Evolutionary conservation across 2,329 filamentous ascomycete species (phyloP).

Genomic region (Neopestalotiopsis clavispora): DNA sequence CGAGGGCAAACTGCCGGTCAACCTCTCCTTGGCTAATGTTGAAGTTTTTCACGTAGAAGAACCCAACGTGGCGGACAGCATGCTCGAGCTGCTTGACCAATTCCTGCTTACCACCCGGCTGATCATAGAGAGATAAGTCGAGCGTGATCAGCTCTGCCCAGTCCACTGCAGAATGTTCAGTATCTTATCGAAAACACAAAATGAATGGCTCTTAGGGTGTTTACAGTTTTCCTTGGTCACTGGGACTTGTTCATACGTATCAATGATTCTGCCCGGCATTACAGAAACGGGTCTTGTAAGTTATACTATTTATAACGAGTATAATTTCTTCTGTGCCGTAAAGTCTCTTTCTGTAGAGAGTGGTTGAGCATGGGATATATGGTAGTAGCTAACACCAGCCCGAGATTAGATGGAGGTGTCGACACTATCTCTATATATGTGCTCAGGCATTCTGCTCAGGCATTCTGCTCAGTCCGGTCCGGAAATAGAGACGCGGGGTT

Average conservation of each 20-base stretch:
- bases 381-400: no score
- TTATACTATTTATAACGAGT: not conserved
- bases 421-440: conserved; percentile 15
- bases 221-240: conserved; percentile 34
- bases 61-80: conserved; percentile 42
- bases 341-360: no score
- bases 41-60: conserved; percentile 68
- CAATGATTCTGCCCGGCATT: conserved; percentile 33
- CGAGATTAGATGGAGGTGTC: not conserved
- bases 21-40: conserved; percentile 62
- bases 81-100: conserved; percentile 38
- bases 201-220: no score
- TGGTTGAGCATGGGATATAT: no score
- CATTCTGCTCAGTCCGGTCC: not conserved
- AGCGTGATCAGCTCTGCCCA: conserved; percentile 37
- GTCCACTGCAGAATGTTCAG: conserved; percentile 24
- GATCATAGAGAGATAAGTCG: conserved; percentile 36
- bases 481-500: conserved; percentile 4
- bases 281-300: conserved; percentile 10
- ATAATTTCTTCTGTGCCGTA: not conserved
- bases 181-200: no score
- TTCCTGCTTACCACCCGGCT: conserved; percentile 37
- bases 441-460: conserved; percentile 14
- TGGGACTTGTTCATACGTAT: conserved; percentile 34
- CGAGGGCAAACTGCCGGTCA: conserved; percentile 63